Conservation (phyloP, 2,329 filamentous ascomycete genomes). For the Raffaelea ambrosiae region DNA sequence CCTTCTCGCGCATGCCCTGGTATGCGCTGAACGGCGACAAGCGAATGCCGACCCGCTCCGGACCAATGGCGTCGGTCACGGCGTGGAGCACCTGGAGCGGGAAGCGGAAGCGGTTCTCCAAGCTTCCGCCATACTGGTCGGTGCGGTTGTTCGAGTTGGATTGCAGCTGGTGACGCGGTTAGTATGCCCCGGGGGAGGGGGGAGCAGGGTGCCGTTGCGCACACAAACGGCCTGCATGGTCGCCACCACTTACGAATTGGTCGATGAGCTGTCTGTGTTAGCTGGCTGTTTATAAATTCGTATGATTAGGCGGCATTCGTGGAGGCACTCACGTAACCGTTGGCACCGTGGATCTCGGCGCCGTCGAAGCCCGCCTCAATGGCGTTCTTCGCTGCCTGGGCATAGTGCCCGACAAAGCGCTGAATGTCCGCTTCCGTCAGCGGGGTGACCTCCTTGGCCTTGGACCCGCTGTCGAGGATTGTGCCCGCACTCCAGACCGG, state of each 20-base stretch:
- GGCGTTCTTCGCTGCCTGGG: constrained; percentile 42
- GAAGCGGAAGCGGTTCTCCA: constrained; percentile 45
- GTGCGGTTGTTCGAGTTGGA: constrained; percentile 44
- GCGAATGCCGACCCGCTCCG: constrained; percentile 39
- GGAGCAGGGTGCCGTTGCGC: background rate
- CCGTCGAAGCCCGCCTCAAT: constrained; percentile 59
- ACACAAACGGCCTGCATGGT: background rate
- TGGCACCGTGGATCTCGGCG: constrained; percentile 67
- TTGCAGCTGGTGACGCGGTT: too few relatives aligned
- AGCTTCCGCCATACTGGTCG: constrained; percentile 44
- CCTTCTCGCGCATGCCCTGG: constrained; percentile 49
- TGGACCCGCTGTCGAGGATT: constrained; percentile 20
- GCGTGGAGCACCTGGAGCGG: constrained; percentile 42
- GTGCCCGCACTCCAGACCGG: constrained; percentile 28
- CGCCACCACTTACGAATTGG: background rate
- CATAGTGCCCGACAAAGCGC: constrained; percentile 51
- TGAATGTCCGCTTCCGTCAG: constrained; percentile 60
- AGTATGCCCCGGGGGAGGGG: too few relatives aligned
- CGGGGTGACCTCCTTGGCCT: constrained; percentile 32
- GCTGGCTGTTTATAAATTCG: constrained; percentile 28
- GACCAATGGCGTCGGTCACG: constrained; percentile 40
- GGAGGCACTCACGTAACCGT: constrained; percentile 64
- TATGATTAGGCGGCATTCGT: constrained; percentile 40
- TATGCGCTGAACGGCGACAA: constrained; percentile 46
- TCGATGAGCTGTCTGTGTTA: background rate